Evolutionary conservation across 768 basidiomycete genomes (phyloP).

Genomic region (Rhodotorula kratochvilovae): DNA sequence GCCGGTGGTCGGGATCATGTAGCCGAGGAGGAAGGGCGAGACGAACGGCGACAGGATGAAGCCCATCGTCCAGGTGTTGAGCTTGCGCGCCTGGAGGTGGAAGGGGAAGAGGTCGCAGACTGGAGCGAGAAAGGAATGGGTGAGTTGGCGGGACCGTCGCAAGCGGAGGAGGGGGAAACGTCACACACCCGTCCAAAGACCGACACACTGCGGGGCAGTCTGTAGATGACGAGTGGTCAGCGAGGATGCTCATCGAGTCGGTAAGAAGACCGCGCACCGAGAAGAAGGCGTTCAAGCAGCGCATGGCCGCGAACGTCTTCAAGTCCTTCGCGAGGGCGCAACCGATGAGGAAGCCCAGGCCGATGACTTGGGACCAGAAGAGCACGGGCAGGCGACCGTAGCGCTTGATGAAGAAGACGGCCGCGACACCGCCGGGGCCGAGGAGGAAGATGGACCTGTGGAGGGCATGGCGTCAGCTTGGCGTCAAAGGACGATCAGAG

Average conservation of each 20-base stretch:
- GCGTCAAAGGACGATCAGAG: neutral
- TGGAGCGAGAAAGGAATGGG: neutral
- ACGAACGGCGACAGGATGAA: slow-evolving; percentile 58
- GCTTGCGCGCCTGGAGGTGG: slow-evolving; percentile 65
- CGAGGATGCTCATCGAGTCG: too few relatives aligned
- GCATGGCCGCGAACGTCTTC: slow-evolving; percentile 57
- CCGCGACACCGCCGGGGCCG: slow-evolving; percentile 62
- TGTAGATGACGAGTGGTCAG: neutral
- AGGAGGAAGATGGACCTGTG: slow-evolving; percentile 38
- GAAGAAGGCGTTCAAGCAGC: slow-evolving; percentile 61
- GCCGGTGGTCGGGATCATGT: slow-evolving; percentile 50
- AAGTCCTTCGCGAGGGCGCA: slow-evolving; percentile 60
- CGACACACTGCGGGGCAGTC: slow-evolving; percentile 61
- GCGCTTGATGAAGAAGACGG: slow-evolving; percentile 63
- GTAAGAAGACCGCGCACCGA: slow-evolving; percentile 33
- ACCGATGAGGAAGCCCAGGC: slow-evolving; percentile 59
- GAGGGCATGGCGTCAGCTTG: slow-evolving; percentile 1
- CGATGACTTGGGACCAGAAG: slow-evolving; percentile 67
- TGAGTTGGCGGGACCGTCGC: too few relatives aligned
- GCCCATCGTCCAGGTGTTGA: slow-evolving; percentile 59
- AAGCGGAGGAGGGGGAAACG: too few relatives aligned
- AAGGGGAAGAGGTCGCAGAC: slow-evolving; percentile 58
- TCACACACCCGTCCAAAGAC: slow-evolving; percentile 1
- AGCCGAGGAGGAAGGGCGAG: slow-evolving; percentile 62
- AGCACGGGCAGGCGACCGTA: slow-evolving; percentile 63